Base-by-base conservation (phyloP, 2,329 filamentous ascomycete species). In the Fusarium dlaminii region DNA sequence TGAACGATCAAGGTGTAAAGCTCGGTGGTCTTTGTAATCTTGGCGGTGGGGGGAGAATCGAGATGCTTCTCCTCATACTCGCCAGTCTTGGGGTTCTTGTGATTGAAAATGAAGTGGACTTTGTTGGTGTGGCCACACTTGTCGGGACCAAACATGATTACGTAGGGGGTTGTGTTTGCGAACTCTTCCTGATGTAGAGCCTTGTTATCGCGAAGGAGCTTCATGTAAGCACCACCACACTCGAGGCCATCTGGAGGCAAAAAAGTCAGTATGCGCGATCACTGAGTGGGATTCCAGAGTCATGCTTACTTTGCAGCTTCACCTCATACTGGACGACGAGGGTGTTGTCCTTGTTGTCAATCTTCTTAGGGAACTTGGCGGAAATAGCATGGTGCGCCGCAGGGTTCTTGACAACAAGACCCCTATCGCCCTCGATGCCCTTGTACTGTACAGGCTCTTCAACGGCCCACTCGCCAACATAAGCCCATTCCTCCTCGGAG, bases 31-130 rank as follows among this genome's bases (percentile, higher is more conserved):
- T 98, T 98, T 87, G 91, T 89, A 80, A 97, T 96, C 83, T 92
- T 93, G 82, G 95, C 95, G 68, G 92, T 89, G 71, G 96, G 95
- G 75, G 96, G 92, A 79, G 89, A 90, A 82, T 90, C 91, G 75
- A 99, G 90, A 87, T 99, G 96, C 92, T 99, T 99, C 93, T 99
- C 96, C 90, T 99, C 96, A 81, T 99, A 99, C 86, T 98, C 94
- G 87, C 96, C 96, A 52, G 95, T 98, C 93, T 98, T 98, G 83
- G 96, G 96, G 91, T 98, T 99, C 94, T 98, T 99, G 93, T 99
- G 96, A 87, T 97, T 96, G 91, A 99, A 97, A 85, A 99, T 99
- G 88, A 99, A 98, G 86, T 91, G 90, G 60, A 97, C 94, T 93
- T 98, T 98, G 92, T 99, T 99, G 85, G 94, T 98, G 83, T 94